These are phyloP conservation scores for Ogataea angusta DNA, from an alignment of 805 yeast genomes.

Conservation along the genomic window DNA sequence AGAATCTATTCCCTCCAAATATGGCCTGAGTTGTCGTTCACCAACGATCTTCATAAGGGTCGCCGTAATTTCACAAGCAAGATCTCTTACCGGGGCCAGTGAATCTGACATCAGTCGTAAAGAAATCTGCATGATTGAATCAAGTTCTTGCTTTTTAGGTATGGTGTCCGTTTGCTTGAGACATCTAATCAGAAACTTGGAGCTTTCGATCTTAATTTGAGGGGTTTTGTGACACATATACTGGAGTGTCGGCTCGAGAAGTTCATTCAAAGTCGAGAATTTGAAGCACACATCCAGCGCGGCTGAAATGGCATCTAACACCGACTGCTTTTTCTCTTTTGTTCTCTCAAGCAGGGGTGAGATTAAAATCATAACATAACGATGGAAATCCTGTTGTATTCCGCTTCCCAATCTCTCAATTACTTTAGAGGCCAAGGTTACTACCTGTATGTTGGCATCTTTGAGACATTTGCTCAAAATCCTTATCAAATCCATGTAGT, in stretches of 20 bases:
- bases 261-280: constrained; percentile 47
- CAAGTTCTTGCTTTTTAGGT: constrained; percentile 55
- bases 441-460: constrained; percentile 89
- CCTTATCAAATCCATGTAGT: constrained; percentile 63
- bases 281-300: constrained; percentile 65
- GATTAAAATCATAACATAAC: constrained; percentile 51
- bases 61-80: constrained; percentile 76
- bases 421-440: constrained; percentile 70
- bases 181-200: constrained; percentile 61
- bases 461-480: constrained; percentile 68
- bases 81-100: constrained; percentile 76
- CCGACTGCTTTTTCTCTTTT: constrained; percentile 82
- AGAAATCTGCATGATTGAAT: constrained; percentile 51
- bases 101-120: constrained; percentile 75
- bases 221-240: constrained; percentile 79
- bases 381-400: constrained; percentile 52
- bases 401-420: constrained; percentile 63
- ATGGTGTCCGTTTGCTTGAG: constrained; percentile 45
- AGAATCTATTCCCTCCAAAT: constrained; percentile 69
- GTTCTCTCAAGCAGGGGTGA: constrained; percentile 72
- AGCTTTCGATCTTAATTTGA: constrained; percentile 69
- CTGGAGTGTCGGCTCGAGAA: constrained; percentile 56
- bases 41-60: constrained; percentile 82
- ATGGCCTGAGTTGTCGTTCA: constrained; percentile 56
- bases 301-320: constrained; percentile 63